Conservation (phyloP, 495 filamentous ascomycete species). For the Bryoglossum gracile region DNA sequence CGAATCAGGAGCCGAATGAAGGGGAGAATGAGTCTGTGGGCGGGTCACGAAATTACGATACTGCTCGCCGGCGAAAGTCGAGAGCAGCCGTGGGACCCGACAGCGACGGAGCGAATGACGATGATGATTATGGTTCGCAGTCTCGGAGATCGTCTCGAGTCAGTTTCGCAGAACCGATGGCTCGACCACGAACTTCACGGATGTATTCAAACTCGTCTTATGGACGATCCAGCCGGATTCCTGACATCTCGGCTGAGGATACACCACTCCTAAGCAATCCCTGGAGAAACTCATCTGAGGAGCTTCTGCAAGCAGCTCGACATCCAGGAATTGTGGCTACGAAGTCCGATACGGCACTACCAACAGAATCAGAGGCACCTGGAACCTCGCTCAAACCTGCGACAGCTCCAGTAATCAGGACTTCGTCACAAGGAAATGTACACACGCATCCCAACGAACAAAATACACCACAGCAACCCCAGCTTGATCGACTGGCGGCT, state of each 20-base stretch:
- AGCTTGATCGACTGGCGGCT: no score
- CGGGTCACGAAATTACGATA: neutral
- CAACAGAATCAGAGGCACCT: constrained; percentile 15
- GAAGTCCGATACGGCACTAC: constrained; percentile 12
- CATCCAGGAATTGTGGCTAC: constrained; percentile 14
- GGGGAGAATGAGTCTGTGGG: neutral
- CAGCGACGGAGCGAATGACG: constrained; percentile 8
- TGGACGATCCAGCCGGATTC: constrained; percentile 9
- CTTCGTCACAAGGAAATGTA: constrained; percentile 16
- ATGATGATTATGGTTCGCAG: constrained; percentile 8
- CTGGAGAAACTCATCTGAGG: constrained; percentile 19
- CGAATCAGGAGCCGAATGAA: constrained; percentile 25
- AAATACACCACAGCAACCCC: constrained; percentile 11
- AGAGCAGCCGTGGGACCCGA: no score
- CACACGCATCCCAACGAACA: constrained; percentile 23
- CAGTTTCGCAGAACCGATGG: constrained; percentile 16
- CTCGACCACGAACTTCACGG: constrained; percentile 8
- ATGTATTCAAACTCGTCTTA: constrained; percentile 17
- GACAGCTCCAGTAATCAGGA: constrained; percentile 4
- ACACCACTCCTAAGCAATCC: constrained; percentile 20
- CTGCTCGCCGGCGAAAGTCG: neutral
- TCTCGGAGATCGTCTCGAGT: constrained; percentile 21
- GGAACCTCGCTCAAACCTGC: constrained; percentile 4
- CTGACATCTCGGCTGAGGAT: constrained; percentile 8
- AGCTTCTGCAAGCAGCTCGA: constrained; percentile 7